A percentile compares a stretch with the other conserved stretches of the same genome.
phyloP scores from a whole-genome alignment of 2,329 filamentous ascomycete species.

The Lachnellula subtilissima region DNA sequence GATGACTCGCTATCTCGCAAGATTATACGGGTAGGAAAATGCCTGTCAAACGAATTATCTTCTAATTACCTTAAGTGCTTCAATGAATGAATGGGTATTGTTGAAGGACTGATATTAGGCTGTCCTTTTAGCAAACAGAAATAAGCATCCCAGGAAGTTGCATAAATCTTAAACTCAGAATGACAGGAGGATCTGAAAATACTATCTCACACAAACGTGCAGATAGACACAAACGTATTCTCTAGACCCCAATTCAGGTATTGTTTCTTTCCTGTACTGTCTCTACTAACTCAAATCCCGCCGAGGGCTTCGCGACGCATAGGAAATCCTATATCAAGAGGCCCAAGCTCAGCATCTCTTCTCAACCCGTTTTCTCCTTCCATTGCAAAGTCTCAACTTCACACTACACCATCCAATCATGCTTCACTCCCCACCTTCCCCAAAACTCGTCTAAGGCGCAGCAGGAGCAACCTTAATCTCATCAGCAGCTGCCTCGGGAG shows the following conservation, averaged over 20 bases:
- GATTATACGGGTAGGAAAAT: neutral
- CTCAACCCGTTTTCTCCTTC: neutral
- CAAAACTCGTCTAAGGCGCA: conserved; percentile 10
- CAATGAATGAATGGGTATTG: too few species aligned
- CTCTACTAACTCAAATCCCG: neutral
- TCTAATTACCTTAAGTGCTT: neutral
- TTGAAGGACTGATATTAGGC: too few species aligned
- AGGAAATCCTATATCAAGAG: neutral
- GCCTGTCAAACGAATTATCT: neutral
- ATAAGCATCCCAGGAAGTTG: too few species aligned
- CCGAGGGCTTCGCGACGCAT: neutral
- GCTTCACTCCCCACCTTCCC: neutral
- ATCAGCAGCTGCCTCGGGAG: conserved; percentile 15
- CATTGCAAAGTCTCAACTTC: neutral
- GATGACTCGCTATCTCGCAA: neutral
- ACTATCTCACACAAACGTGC: too few species aligned
- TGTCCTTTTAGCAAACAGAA: too few species aligned
- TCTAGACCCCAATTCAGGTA: too few species aligned
- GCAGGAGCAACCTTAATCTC: conserved; percentile 24
- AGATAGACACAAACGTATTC: too few species aligned
- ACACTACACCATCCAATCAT: neutral
- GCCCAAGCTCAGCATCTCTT: neutral
- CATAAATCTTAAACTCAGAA: too few species aligned
- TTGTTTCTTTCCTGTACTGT: neutral
- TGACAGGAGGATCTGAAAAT: too few species aligned